Evolutionary conservation across 805 yeast genomes (phyloP).

Genomic region (Metschnikowia sp.): DNA sequence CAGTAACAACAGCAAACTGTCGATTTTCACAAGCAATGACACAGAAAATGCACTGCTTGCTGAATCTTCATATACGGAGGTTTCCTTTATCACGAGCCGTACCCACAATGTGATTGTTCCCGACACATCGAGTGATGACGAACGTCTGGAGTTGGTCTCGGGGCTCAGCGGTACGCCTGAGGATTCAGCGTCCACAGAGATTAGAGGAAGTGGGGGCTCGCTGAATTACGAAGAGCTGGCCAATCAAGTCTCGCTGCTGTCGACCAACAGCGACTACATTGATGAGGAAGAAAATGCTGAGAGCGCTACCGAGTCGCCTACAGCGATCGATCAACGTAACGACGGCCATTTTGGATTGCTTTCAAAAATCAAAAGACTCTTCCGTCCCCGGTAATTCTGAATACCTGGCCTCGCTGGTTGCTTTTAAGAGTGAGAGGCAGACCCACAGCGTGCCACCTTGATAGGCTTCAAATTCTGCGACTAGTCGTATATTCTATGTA

Average conservation of each 20-base stretch:
- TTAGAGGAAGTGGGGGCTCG: not conserved
- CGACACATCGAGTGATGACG: not conserved
- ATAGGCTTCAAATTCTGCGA: no score
- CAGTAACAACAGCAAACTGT: not conserved
- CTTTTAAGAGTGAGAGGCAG: no score
- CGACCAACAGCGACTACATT: slow-evolving; percentile 4
- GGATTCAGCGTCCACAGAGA: not conserved
- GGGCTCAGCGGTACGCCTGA: not conserved
- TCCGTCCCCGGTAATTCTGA: not conserved
- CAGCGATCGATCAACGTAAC: not conserved
- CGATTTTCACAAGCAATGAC: not conserved
- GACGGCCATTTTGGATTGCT: slow-evolving; percentile 3
- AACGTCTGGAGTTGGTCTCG: not conserved
- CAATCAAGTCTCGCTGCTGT: not conserved
- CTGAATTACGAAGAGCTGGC: not conserved
- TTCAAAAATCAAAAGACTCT: slow-evolving; percentile 6
- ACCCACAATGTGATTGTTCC: not conserved
- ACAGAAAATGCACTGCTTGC: slow-evolving; percentile 7
- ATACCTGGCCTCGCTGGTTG: no score
- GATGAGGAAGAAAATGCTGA: slow-evolving; percentile 3
- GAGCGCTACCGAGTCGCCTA: no score
- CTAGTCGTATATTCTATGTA: no score
- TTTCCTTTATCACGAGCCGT: slow-evolving; percentile 11
- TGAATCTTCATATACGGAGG: slow-evolving; percentile 12
- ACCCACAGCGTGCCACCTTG: no score